Evolutionary conservation across 352 stramenopile species (phyloP).

Genomic region (Hyphochytrium catenoides): DNA sequence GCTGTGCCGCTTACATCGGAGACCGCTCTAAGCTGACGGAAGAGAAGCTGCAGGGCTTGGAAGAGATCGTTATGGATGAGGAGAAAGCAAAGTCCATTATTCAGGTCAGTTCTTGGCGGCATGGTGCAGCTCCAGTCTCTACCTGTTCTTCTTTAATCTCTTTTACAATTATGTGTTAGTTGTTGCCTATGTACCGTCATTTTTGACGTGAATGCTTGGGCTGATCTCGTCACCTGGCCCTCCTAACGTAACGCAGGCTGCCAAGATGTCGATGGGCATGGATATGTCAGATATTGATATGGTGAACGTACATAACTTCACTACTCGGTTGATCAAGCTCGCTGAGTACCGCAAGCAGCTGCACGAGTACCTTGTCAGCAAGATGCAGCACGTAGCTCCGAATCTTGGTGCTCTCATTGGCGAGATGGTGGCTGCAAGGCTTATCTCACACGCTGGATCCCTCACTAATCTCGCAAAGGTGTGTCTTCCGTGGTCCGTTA

Average conservation of each 20-base stretch:
- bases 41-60: conserved; percentile 44
- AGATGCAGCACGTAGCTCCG: conserved; percentile 95
- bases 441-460: conserved; percentile 99
- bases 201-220: too few relatives aligned
- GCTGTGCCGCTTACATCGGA: conserved; percentile 89
- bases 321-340: conserved; percentile 90
- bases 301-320: conserved; percentile 98
- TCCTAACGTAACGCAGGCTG: too few relatives aligned
- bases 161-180: too few relatives aligned
- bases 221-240: too few relatives aligned
- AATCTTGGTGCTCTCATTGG: conserved; percentile 97
- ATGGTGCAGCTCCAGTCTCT: too few relatives aligned
- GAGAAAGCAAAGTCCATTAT: conserved; percentile 84
- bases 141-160: too few relatives aligned
- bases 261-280: conserved; percentile 96
- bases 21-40: conserved; percentile 55
- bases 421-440: conserved; percentile 89
- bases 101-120: conserved; percentile 14
- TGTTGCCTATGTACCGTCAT: too few relatives aligned
- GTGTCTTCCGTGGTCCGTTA: too few relatives aligned
- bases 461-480: conserved; percentile 98
- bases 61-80: conserved; percentile 90
- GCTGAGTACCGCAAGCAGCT: conserved; percentile 91
- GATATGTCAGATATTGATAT: conserved; percentile 98
- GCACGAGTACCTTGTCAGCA: conserved; percentile 77